Evolutionary conservation across 768 basidiomycete species (phyloP), one percentile per base, ranked within the genome.

Genomic region (Leccinum variicolor): DNA sequence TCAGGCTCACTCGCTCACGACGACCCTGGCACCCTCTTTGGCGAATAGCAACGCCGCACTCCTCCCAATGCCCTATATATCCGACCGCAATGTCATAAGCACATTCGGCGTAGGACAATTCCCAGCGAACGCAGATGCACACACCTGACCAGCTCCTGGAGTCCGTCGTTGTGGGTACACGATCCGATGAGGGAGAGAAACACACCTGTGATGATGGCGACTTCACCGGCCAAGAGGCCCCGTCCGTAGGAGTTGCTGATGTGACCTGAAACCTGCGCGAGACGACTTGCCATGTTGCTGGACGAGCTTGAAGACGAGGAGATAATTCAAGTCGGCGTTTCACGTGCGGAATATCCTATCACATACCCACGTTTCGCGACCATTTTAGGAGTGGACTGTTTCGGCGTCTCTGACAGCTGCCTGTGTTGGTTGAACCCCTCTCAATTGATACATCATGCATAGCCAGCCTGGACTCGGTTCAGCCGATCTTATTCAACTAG

Each of bases 191-290:
- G 3, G 26, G 14, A 15, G 31, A 31, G 25, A 29, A 34, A 73
- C 82, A 64, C 66, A 86, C 90, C 91, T 51, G 92, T 94, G 65
- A 94, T 86, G 69, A 94, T 92, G 15, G 89, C 90, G 8, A 92
- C 90, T 65, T 93, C 88, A 6, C 85, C 89, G 1, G 77, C 79
- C 50, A 92, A 77, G 46, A 93, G 75, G 4, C 90, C 90, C 7
- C 79, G 75, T 21, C 69, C 62, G 55, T 76, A 60, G 21, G 72
- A 58, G 65, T 82, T 86, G 36, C 81, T 79, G 26, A 92, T 73
- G 66, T 92, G 90, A 53, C 82, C 83, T 28, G 89, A 81, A 49
- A 92, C 80, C 73, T 90, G 89, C 48, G 82, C 71, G 45, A 91
- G 81, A 67, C 85, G 82, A 65, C 70, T 72, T 34, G 84, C 73